Percentiles rank a stretch among this genome's conserved stretches.
Evolutionary conservation across 108 stramenopile species (phyloP).

Genomic region (Nitzschia sp.): DNA sequence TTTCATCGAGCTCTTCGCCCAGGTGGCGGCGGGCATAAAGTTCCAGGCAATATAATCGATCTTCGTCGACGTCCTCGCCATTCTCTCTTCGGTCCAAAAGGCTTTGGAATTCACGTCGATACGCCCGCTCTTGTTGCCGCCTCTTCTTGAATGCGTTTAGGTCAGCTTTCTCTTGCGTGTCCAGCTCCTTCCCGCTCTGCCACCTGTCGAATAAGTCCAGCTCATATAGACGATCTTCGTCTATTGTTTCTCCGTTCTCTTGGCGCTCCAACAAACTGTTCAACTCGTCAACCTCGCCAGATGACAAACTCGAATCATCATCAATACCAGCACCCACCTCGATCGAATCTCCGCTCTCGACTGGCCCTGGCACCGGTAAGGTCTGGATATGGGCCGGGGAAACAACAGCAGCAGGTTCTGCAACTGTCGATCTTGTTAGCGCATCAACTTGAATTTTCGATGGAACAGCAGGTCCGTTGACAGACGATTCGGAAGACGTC

Average conservation of each 20-base stretch:
- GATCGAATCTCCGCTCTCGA: too few species aligned
- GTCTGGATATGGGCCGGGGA: too few species aligned
- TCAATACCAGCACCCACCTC: not conserved
- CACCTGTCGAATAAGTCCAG: conserved; percentile 22
- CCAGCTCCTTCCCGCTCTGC: conserved; percentile 14
- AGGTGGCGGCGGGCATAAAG: conserved; percentile 20
- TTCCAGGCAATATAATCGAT: conserved; percentile 24
- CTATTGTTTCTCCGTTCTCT: conserved; percentile 19
- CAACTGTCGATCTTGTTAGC: too few species aligned
- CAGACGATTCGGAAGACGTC: not conserved
- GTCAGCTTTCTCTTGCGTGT: conserved; percentile 16
- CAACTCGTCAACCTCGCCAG: conserved; percentile 22
- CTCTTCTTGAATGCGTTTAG: conserved; percentile 1
- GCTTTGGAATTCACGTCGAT: conserved; percentile 10
- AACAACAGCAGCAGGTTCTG: not conserved
- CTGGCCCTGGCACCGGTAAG: too few species aligned
- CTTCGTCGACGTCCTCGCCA: conserved; percentile 25
- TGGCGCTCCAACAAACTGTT: conserved; percentile 18
- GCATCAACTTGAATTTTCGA: too few species aligned
- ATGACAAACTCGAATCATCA: conserved; percentile 16
- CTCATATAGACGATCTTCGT: conserved; percentile 23
- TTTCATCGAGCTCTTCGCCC: conserved; percentile 7
- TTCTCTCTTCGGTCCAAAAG: conserved; percentile 5
- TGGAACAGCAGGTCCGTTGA: not conserved
- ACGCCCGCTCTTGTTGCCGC: conserved; percentile 3